Base-by-base conservation (phyloP, 768 basidiomycete species). In the Sporobolomyces pararoseus region DNA sequence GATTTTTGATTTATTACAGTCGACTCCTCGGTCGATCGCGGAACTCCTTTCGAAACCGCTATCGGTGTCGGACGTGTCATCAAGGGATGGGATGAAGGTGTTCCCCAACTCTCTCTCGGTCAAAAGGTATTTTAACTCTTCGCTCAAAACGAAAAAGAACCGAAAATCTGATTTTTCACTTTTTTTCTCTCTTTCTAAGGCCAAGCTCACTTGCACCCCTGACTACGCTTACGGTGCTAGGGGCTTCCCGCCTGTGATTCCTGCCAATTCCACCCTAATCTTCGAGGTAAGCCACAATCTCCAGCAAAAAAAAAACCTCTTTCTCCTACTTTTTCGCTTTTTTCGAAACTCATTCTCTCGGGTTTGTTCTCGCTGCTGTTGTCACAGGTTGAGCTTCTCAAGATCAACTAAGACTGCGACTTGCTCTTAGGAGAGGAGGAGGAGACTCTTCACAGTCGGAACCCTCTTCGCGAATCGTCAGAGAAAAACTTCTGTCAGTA, bases 61-160 rank as follows among this genome's bases (percentile, higher is more conserved):
- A 91, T 91, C 71, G 89, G 91, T 52, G 81, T 86, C 25, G 88
- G 89, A 12, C 86, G 87, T 77, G 91, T 49, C 35, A 57, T 50
- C 51, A 53, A 54, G 52, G 89, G 91, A 35, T 93, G 90, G 91
- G 91, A 92, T 76, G 89, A 91, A 79, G 91, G 91, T 87, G 89
- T 94, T 21, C 85, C 84, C 7, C 82, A 90, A 81, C 81, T 93
- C 71, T 89, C 89, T 16, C 42, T 89, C 37, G 89, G 89, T 73
- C 76, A 88, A 79, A 91, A 88, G 79, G 91, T 89, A 27, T 5
- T 35, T 21, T 3, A 27, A 5, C 13, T 14, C n/a, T n/a, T n/a
- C n/a, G n/a, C 29, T 27, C 44, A 29, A 25, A 51, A 7, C 55
- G 55, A 35, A 55, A 35, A 21, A 52, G 9, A 29, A 4, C 31